Conservation (phyloP, 306 rosid genomes). For the Arachis stenosperma region DNA sequence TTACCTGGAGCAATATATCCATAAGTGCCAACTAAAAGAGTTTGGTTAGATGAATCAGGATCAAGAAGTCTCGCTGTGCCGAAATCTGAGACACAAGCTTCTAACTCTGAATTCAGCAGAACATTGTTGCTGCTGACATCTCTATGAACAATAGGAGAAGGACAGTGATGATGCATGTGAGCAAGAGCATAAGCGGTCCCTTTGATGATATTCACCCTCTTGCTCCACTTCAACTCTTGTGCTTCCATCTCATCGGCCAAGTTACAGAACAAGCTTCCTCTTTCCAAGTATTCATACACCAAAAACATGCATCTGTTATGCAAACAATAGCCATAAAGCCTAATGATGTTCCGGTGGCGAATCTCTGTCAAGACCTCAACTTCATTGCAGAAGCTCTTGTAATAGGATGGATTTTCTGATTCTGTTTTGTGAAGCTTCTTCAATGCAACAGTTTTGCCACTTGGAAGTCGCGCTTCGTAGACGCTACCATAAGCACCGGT, state of each 20-base stretch:
- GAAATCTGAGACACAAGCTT: conserved; percentile 28
- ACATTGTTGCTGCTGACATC: conserved; percentile 22
- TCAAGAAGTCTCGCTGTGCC: conserved; percentile 34
- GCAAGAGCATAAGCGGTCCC: conserved; percentile 34
- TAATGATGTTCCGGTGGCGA: conserved; percentile 8
- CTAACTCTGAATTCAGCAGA: conserved; percentile 23
- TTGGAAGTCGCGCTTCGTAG: conserved; percentile 30
- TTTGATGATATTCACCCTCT: conserved; percentile 42
- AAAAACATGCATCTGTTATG: conserved; percentile 28
- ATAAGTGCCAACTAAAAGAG: conserved; percentile 7
- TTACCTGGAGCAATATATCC: conserved; percentile 39
- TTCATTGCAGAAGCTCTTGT: conserved; percentile 28
- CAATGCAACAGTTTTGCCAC: conserved; percentile 27
- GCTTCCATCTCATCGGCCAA: conserved; percentile 27
- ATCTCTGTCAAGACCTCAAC: conserved; percentile 28
- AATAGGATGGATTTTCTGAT: conserved; percentile 21
- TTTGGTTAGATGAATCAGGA: conserved; percentile 16
- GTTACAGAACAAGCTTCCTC: conserved; percentile 30
- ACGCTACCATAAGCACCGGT: conserved; percentile 37
- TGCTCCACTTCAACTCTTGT: conserved; percentile 31
- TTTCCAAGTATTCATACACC: conserved; percentile 40
- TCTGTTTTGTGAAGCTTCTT: conserved; percentile 36
- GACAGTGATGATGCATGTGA: conserved; percentile 26
- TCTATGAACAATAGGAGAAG: conserved; percentile 27
- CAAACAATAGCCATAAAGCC: conserved; percentile 29